A percentile compares a stretch with the other conserved stretches of the same genome.
These are phyloP conservation scores for Phascolomyces articulosus DNA, from an alignment of 371 early-diverging fungal species.

Conservation along the genomic window DNA sequence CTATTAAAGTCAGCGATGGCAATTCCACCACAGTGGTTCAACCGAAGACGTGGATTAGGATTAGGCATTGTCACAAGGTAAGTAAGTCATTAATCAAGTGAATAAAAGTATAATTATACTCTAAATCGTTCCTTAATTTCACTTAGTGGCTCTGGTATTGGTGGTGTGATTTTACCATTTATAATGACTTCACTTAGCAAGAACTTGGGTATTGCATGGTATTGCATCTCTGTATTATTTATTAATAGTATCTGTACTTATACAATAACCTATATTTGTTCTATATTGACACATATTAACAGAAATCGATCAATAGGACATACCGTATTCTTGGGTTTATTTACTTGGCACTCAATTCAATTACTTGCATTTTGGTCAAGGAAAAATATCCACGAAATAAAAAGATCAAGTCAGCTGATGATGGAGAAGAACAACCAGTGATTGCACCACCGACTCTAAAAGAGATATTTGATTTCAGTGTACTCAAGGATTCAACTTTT, in stretches of 20 bases:
- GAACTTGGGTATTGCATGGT: slow-evolving; percentile 58
- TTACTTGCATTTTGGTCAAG: slow-evolving; percentile 19
- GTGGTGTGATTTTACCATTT: slow-evolving; percentile 74
- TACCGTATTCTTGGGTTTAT: slow-evolving; percentile 26
- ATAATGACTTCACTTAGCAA: slow-evolving; percentile 60
- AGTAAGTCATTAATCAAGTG: too few relatives aligned
- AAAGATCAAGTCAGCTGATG: background rate
- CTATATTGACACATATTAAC: too few relatives aligned
- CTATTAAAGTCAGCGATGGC: slow-evolving; percentile 34
- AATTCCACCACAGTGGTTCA: slow-evolving; percentile 75
- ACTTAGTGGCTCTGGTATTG: slow-evolving; percentile 81
- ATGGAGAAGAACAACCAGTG: background rate
- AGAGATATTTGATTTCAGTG: slow-evolving; percentile 17
- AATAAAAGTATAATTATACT: too few relatives aligned
- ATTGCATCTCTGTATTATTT: too few relatives aligned
- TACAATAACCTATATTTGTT: too few relatives aligned
- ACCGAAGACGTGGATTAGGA: slow-evolving; percentile 67
- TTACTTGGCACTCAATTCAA: slow-evolving; percentile 8
- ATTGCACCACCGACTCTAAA: background rate
- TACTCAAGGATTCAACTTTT: slow-evolving; percentile 12
- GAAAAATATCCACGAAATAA: slow-evolving; percentile 18
- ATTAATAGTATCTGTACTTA: background rate
- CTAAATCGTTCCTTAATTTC: too few relatives aligned
- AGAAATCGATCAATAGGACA: slow-evolving; percentile 4
- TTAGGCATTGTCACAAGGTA: slow-evolving; percentile 78